These are phyloP conservation scores for Smallanthus sonchifolius DNA, from an alignment of 129 eudicot species.

Conservation along the genomic window DNA sequence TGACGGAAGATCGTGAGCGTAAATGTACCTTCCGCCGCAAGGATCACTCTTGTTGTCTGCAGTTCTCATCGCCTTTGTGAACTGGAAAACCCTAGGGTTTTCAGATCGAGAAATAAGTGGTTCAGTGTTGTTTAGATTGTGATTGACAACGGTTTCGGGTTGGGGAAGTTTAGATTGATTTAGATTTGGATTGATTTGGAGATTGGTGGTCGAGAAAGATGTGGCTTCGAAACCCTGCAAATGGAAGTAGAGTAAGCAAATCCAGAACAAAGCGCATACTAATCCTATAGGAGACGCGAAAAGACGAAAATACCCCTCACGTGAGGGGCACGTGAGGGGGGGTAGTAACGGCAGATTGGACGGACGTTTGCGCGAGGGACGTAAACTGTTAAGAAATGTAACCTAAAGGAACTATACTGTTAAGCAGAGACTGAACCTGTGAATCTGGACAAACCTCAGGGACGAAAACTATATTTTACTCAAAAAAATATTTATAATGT, in stretches of 20 bases:
- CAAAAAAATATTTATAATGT: too few relatives aligned
- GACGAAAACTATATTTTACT: too few relatives aligned
- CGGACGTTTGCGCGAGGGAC: too few relatives aligned
- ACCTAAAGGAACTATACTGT: too few relatives aligned
- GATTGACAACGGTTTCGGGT: background rate
- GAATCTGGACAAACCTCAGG: too few relatives aligned
- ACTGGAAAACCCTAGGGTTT: slow-evolving; percentile 35
- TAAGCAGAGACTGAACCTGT: too few relatives aligned
- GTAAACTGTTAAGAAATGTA: too few relatives aligned
- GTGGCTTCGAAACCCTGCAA: slow-evolving; percentile 44
- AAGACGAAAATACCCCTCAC: too few relatives aligned
- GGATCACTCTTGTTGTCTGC: slow-evolving; percentile 74
- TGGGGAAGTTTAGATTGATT: slow-evolving; percentile 1
- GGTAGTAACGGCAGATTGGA: too few relatives aligned
- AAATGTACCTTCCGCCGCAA: slow-evolving; percentile 82
- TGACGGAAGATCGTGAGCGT: slow-evolving; percentile 78
- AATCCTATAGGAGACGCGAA: too few relatives aligned
- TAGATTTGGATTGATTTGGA: slow-evolving; percentile 23
- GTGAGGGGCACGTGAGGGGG: too few relatives aligned
- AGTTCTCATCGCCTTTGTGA: slow-evolving; percentile 62
- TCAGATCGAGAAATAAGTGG: background rate
- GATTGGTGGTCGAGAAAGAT: slow-evolving; percentile 16
- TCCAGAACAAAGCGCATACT: slow-evolving; percentile 56
- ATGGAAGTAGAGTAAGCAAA: slow-evolving; percentile 56
- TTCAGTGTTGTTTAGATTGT: background rate